These are phyloP conservation scores for Cyclocybe cylindracea DNA, from an alignment of 768 basidiomycete genomes.

Conservation along the genomic window DNA sequence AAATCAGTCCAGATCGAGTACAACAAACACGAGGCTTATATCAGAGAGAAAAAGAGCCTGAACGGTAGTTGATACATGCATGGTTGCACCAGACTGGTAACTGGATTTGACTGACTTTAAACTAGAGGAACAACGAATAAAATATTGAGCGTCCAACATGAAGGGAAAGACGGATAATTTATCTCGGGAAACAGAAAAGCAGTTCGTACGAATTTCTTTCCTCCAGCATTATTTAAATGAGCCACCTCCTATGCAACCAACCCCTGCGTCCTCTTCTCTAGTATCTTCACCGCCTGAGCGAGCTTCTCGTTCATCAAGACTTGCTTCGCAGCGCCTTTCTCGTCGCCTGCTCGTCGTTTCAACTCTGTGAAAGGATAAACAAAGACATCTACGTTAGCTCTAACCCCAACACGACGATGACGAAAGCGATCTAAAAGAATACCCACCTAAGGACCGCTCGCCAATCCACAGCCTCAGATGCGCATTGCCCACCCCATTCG, in stretches of 20 bases:
- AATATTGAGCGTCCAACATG: too few relatives aligned
- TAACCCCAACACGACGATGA: not conserved
- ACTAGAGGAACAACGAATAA: too few relatives aligned
- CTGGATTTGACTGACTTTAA: too few relatives aligned
- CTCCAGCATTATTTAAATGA: too few relatives aligned
- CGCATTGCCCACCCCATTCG: slow-evolving; percentile 56
- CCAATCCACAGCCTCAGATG: slow-evolving; percentile 73
- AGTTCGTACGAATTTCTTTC: too few relatives aligned
- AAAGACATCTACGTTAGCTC: not conserved
- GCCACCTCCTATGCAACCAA: slow-evolving; percentile 8
- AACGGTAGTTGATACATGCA: too few relatives aligned
- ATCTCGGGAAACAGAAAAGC: too few relatives aligned
- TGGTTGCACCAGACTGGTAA: too few relatives aligned
- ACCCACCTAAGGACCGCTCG: slow-evolving; percentile 64
- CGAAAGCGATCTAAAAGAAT: not conserved
- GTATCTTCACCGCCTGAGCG: slow-evolving; percentile 20
- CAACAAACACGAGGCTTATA: too few relatives aligned
- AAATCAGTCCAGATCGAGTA: too few relatives aligned
- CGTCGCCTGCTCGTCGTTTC: slow-evolving; percentile 57
- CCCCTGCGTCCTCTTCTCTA: slow-evolving; percentile 18
- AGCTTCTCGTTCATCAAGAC: slow-evolving; percentile 40
- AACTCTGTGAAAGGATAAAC: slow-evolving; percentile 42
- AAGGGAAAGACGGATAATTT: too few relatives aligned
- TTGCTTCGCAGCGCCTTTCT: slow-evolving; percentile 47
- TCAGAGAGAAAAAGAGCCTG: too few relatives aligned